phyloP scores from a whole-genome alignment of 768 basidiomycete species.

The Termitomyces sp. region DNA sequence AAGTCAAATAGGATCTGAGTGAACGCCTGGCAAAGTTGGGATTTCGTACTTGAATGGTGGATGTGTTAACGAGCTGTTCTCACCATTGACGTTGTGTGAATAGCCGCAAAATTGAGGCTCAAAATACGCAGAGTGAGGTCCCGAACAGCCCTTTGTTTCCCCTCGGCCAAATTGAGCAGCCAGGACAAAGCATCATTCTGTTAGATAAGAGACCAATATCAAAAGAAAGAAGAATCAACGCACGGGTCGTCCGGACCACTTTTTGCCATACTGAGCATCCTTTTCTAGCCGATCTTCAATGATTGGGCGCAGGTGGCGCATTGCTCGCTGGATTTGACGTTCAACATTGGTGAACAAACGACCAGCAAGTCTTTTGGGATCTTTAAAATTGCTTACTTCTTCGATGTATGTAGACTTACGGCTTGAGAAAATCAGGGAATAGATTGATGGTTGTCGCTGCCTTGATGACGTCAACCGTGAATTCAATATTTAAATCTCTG shows the following conservation, averaged over 20 bases:
- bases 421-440: constrained; percentile 35
- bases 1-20: constrained; percentile 31
- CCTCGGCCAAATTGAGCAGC: constrained; percentile 21
- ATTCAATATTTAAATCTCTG: constrained; percentile 28
- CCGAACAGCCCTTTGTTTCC: constrained; percentile 13
- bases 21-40: constrained; percentile 23
- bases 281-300: neutral
- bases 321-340: constrained; percentile 13
- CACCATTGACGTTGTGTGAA: constrained; percentile 24
- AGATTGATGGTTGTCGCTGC: constrained; percentile 25
- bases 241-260: neutral
- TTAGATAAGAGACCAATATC: neutral
- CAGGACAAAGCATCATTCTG: constrained; percentile 23
- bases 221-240: neutral
- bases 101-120: constrained; percentile 22
- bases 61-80: neutral
- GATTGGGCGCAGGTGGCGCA: neutral
- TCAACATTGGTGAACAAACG: constrained; percentile 16
- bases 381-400: neutral
- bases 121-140: constrained; percentile 18
- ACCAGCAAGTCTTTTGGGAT: constrained; percentile 13
- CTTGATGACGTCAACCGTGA: constrained; percentile 28
- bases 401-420: constrained; percentile 25
- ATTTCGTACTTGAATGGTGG: neutral
- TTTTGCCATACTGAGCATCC: neutral